These are phyloP conservation scores for Hortiboletus campestris DNA, from an alignment of 768 basidiomycete genomes.

Conservation along the genomic window DNA sequence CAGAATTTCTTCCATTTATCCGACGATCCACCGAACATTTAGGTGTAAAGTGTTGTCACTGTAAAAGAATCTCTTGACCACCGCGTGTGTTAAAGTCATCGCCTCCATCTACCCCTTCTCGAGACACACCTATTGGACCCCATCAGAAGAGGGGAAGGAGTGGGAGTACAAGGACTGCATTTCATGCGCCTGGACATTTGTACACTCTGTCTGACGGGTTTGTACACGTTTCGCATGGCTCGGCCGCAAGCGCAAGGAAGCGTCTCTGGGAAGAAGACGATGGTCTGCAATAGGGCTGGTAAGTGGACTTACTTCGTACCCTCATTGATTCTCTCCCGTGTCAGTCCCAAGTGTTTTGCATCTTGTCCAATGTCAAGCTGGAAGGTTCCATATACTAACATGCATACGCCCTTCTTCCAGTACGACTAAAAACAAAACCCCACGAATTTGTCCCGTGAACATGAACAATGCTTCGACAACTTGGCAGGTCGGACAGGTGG, in stretches of 20 bases:
- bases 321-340: too few species aligned
- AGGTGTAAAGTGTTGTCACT: too few species aligned
- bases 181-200: constrained; percentile 66
- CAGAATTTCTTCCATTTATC: too few species aligned
- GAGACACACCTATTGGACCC: neutral
- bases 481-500: too few species aligned
- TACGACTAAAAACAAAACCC: too few species aligned
- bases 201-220: constrained; percentile 58
- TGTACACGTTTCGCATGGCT: constrained; percentile 67
- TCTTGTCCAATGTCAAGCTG: neutral
- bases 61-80: constrained; percentile 16
- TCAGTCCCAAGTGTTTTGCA: neutral
- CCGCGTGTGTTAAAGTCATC: constrained; percentile 11
- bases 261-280: constrained; percentile 54
- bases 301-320: constrained; percentile 18
- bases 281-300: constrained; percentile 66
- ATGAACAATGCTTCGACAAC: too few species aligned
- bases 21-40: too few species aligned
- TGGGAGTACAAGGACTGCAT: constrained; percentile 51
- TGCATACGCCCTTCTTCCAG: neutral
- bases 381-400: constrained; percentile 8
- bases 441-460: too few species aligned
- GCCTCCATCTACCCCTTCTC: neutral
- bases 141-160: constrained; percentile 4
- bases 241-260: constrained; percentile 63